These are phyloP conservation scores for Scenedesmus sp. DNA, from an alignment of 163 green algal genomes.

Conservation along the genomic window DNA sequence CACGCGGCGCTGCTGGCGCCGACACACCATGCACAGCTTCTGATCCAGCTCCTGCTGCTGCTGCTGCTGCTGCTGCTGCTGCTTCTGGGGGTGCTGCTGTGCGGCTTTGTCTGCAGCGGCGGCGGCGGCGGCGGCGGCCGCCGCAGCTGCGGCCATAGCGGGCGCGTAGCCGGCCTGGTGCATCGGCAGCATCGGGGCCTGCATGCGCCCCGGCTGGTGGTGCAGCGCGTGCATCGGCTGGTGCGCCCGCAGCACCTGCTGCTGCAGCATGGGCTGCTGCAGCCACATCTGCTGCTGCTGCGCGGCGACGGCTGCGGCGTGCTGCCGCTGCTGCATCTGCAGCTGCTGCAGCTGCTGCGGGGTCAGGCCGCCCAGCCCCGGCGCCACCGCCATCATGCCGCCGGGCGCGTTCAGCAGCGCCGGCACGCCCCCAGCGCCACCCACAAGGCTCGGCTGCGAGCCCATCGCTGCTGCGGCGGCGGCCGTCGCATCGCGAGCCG, in stretches of 20 bases:
- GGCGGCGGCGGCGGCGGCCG: not conserved
- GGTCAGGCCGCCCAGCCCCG: not conserved
- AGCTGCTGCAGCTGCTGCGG: conserved; percentile 43
- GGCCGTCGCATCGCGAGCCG: conserved; percentile 34
- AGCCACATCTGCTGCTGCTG: not conserved
- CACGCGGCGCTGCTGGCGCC: not conserved
- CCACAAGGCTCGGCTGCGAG: not conserved
- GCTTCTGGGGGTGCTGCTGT: conserved; percentile 22
- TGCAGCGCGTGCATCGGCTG: conserved; percentile 11
- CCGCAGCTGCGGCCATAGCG: conserved; percentile 36
- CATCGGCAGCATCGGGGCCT: conserved; percentile 1
- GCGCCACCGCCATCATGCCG: not conserved
- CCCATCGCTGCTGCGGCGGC: not conserved
- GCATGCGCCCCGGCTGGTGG: not conserved
- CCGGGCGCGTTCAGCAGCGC: conserved; percentile 17
- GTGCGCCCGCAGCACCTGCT: conserved; percentile 20
- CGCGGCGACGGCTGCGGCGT: not conserved
- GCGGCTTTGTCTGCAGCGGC: conserved; percentile 9
- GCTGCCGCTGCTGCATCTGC: conserved; percentile 45
- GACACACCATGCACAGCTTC: conserved; percentile 35
- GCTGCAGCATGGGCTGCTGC: conserved; percentile 18
- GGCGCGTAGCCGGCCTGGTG: not conserved
- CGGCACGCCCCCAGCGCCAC: not conserved
- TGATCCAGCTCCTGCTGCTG: conserved; percentile 24
- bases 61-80: conserved; percentile 27